A percentile compares a stretch with the other conserved stretches of the same genome.
Conservation (phyloP, 352 stramenopile species). For the Achlya hypogyna region DNA sequence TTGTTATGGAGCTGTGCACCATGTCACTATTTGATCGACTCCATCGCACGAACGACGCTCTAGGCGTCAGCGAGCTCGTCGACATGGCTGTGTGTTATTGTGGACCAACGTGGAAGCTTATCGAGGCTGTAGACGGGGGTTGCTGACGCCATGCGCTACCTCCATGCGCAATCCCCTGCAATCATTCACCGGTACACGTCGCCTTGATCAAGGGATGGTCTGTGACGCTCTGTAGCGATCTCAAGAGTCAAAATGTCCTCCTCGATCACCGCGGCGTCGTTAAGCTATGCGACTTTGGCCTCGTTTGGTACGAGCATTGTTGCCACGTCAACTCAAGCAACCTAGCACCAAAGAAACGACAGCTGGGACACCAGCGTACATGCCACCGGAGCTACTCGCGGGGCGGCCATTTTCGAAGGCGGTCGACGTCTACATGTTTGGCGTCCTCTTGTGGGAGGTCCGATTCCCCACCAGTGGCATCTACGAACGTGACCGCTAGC, state of each 20-base stretch:
- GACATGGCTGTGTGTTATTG: constrained; percentile 25
- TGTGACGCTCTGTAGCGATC: constrained; percentile 34
- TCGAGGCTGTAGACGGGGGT: constrained; percentile 47
- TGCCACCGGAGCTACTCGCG: constrained; percentile 79
- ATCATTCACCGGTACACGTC: constrained; percentile 73
- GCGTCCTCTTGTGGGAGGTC: constrained; percentile 86
- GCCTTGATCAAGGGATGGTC: not conserved
- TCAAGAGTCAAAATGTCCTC: constrained; percentile 88
- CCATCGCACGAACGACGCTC: constrained; percentile 25
- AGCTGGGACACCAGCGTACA: constrained; percentile 87
- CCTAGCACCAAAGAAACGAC: constrained; percentile 56
- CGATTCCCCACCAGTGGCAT: not conserved
- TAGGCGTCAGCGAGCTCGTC: constrained; percentile 22
- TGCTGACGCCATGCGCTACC: constrained; percentile 77
- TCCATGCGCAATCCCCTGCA: constrained; percentile 67
- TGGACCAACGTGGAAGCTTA: not conserved
- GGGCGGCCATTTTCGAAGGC: constrained; percentile 78
- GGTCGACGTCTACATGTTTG: constrained; percentile 91
- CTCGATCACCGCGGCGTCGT: constrained; percentile 49
- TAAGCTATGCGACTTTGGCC: constrained; percentile 91
- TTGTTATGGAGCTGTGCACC: constrained; percentile 64
- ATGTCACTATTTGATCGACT: constrained; percentile 47
- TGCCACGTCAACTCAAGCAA: not conserved
- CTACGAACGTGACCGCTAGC: constrained; percentile 24
- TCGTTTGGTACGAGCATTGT: constrained; percentile 36